Conservation (phyloP, 768 basidiomycete species). For the Suillus paluster region DNA sequence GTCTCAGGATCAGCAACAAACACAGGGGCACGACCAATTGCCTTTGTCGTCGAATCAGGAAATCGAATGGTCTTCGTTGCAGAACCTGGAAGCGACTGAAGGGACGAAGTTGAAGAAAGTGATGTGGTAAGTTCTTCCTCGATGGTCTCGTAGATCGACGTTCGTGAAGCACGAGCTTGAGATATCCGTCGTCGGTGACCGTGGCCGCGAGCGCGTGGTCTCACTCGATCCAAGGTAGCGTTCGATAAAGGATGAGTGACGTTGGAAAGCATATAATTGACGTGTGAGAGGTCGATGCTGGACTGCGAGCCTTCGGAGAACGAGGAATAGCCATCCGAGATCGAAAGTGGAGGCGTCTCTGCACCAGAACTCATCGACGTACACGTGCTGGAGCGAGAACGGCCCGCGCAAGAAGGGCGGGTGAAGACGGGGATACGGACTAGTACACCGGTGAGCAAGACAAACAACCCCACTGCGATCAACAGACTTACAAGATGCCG, state of each 20-base stretch:
- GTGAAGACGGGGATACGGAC: conserved; percentile 58
- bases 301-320: conserved; percentile 76
- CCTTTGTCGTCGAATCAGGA: conserved; percentile 16
- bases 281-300: conserved; percentile 71
- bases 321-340: conserved; percentile 67
- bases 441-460: conserved; percentile 19
- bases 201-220: conserved; percentile 56
- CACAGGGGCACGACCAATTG: conserved; percentile 44
- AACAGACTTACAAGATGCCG: conserved; percentile 49
- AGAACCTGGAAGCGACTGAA: conserved; percentile 16
- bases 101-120: conserved; percentile 31
- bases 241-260: conserved; percentile 54
- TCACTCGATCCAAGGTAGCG: conserved; percentile 42
- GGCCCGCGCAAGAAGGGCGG: conserved; percentile 52
- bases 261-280: conserved; percentile 61
- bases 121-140: conserved; percentile 63
- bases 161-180: conserved; percentile 60
- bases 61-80: conserved; percentile 36
- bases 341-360: conserved; percentile 73
- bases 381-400: conserved; percentile 72
- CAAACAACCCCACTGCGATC: neutral
- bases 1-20: conserved; percentile 63
- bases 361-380: conserved; percentile 63
- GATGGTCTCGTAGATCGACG: conserved; percentile 81
- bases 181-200: conserved; percentile 77